Evolutionary conservation across 2,329 filamentous ascomycete species (phyloP).

Genomic region (Penicillium sp.): DNA sequence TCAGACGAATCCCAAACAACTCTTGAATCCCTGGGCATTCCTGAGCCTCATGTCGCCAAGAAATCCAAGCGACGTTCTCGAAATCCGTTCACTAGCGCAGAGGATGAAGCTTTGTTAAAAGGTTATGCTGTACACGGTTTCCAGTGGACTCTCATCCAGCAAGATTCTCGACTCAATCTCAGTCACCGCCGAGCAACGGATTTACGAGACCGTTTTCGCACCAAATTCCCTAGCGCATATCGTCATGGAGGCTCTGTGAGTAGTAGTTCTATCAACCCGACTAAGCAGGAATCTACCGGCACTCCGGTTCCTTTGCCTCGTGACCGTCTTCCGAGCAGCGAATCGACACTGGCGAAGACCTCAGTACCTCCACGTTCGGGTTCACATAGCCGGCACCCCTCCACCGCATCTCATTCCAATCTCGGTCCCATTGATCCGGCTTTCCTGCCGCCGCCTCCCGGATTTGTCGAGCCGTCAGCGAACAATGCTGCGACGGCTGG

Average conservation of each 20-base stretch:
- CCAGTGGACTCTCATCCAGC: conserved; percentile 63
- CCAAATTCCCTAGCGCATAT: conserved; percentile 62
- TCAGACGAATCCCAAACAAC: conserved; percentile 38
- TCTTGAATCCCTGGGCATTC: conserved; percentile 51
- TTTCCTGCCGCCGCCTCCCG: conserved; percentile 38
- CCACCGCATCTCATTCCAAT: conserved; percentile 17
- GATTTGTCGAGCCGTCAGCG: conserved; percentile 28
- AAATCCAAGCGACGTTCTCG: conserved; percentile 58
- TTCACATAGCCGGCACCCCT: conserved; percentile 21
- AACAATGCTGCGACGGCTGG: conserved; percentile 15
- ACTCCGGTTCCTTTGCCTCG: conserved; percentile 11
- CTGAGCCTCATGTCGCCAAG: conserved; percentile 50
- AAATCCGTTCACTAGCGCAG: conserved; percentile 58
- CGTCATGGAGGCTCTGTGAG: conserved; percentile 48
- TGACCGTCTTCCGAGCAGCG: conserved; percentile 13
- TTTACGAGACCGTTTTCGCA: conserved; percentile 65
- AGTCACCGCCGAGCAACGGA: conserved; percentile 60
- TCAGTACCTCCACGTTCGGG: conserved; percentile 8
- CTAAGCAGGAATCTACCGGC: conserved; percentile 13
- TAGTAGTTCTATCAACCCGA: conserved; percentile 30
- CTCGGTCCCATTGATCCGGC: conserved; percentile 35
- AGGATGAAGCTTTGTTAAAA: conserved; percentile 62
- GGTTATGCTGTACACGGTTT: conserved; percentile 64
- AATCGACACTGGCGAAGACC: conserved; percentile 17
- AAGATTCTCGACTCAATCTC: conserved; percentile 58